Conservation (phyloP, 2,329 filamentous ascomycete genomes). For the Cercospora sp. region DNA sequence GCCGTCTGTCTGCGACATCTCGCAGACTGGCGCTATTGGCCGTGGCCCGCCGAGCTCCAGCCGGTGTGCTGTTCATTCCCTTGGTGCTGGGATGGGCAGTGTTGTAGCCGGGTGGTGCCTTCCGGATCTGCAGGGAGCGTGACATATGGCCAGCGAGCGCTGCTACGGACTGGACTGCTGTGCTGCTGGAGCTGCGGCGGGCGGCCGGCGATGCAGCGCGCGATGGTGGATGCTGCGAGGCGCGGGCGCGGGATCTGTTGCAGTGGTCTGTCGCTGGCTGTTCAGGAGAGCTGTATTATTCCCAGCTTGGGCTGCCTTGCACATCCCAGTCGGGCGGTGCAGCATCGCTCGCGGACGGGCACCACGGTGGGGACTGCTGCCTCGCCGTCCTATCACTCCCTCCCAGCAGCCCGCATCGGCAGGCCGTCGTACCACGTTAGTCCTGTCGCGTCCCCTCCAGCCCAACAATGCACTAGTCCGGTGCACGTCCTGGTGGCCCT, state of each 20-base stretch:
- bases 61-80: slow-evolving; percentile 24
- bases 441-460: slow-evolving; percentile 14
- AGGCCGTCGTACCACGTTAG: slow-evolving; percentile 24
- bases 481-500: slow-evolving; percentile 13
- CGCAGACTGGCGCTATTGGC: slow-evolving; percentile 20
- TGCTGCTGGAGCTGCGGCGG: background rate
- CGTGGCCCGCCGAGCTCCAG: slow-evolving; percentile 26
- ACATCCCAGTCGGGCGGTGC: slow-evolving; percentile 7
- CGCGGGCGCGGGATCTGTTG: slow-evolving; percentile 12
- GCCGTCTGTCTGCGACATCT: background rate
- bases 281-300: slow-evolving; percentile 16
- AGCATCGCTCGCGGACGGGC: background rate
- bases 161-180: background rate
- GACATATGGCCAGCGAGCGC: slow-evolving; percentile 1
- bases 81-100: slow-evolving; percentile 25
- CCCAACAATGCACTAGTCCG: slow-evolving; percentile 16
- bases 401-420: slow-evolving; percentile 2
- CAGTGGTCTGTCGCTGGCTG: slow-evolving; percentile 7
- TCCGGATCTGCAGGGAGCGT: slow-evolving; percentile 27
- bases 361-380: background rate
- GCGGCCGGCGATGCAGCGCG: background rate
- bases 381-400: background rate
- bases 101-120: slow-evolving; percentile 26
- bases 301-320: slow-evolving; percentile 23
- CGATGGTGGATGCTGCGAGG: background rate